Percentiles rank a stretch among this genome's conserved stretches.
phyloP scores from a whole-genome alignment of 495 filamentous ascomycete genomes.

The Xylaria telfairii region DNA sequence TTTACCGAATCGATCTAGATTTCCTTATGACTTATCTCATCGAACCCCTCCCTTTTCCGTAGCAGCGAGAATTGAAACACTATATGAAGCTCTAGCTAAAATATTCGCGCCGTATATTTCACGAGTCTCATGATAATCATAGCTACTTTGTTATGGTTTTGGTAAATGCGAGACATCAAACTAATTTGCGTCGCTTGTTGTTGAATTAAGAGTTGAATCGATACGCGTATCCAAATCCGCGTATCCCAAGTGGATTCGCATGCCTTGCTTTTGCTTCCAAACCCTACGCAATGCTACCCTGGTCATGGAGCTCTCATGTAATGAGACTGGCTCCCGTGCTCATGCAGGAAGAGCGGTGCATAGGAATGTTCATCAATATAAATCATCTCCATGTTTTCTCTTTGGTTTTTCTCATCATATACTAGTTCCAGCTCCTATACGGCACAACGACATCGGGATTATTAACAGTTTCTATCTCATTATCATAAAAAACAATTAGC shows the following conservation, averaged over 20 bases:
- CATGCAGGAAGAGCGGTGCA: background rate
- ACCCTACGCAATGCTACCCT: background rate
- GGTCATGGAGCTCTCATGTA: background rate
- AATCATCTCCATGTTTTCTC: background rate
- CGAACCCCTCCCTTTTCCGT: no score
- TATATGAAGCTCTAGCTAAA: no score
- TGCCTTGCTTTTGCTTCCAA: background rate
- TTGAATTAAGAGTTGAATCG: background rate
- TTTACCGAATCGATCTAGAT: no score
- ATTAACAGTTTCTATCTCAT: background rate
- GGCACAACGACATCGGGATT: background rate
- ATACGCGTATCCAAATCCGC: constrained; percentile 6
- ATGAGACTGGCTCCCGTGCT: background rate
- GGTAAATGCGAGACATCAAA: no score
- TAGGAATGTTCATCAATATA: background rate
- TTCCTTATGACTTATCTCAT: no score
- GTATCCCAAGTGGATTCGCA: background rate
- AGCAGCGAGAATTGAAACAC: no score
- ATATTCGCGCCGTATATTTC: no score
- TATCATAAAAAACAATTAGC: background rate
- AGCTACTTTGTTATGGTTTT: no score
- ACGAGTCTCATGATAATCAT: no score
- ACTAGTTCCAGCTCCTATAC: background rate
- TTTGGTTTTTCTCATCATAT: background rate
- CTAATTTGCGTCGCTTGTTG: background rate